Evolutionary conservation across 2,329 filamentous ascomycete species (phyloP), one percentile per base, ranked within the genome.

Genomic region (Sclerotinia minor): DNA sequence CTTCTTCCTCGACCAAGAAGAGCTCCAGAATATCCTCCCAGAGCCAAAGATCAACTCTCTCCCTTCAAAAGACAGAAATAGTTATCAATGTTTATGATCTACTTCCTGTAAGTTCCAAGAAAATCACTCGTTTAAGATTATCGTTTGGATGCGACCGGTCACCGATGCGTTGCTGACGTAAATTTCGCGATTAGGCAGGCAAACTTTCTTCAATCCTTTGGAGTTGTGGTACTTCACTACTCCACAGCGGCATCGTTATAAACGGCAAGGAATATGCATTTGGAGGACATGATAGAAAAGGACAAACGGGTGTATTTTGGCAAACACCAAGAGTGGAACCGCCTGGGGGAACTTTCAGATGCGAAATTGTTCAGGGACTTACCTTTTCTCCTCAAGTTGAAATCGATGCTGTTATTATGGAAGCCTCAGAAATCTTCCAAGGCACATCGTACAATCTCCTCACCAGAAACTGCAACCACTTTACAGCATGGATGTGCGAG

Each of bases 381-480:
- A 92, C 90, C 8, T 86, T 92, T 69, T 85, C 85, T 32, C 83
- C 88, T 3, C 82, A 86, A 29, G 80, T 84, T 67, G 91, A 95
- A 78, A 89, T 95, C 72, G 88, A 92, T 64, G 76, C 81, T 19
- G 89, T 92, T 52, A 85, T 96, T 55, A 86, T 84, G 73, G 82
- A 83, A 67, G 89, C 89, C 17, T 92, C 89, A 1, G 84, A 89
- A 53, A 84, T 89, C 72, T 96, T 95, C 74, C 83, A 88, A 67
- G 92, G 92, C 32, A 88, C 88, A 0, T 85, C 85, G 19, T 95
- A 96, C 79, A 94, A 95, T 75, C 84, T 96, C 19, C 83, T 96
- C 55, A 92, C 89, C 26, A 88, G 88, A 73, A 96, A 96, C 78
- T 96, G 92, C 83, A 96, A 96, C 77, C 92, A 96, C 77, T 96